Evolutionary conservation across 176 grass and related monocot genomes (phyloP).

Genomic region (Alopecurus myosuroides): DNA sequence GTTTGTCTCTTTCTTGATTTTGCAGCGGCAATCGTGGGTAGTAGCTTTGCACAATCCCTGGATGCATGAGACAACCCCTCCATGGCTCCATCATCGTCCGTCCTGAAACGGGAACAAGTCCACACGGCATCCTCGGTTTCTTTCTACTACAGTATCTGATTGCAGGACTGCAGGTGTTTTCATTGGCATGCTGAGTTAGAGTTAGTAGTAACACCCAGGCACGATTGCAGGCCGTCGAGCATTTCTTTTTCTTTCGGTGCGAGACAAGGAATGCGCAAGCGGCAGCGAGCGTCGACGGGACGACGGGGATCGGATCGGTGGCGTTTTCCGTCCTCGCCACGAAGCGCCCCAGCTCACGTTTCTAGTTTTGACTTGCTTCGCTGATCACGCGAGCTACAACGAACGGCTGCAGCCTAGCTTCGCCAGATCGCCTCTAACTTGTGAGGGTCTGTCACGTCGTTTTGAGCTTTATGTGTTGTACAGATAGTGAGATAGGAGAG

Average conservation of each 20-base stretch:
- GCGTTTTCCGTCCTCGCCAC: neutral
- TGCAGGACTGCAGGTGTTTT: neutral
- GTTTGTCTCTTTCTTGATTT: neutral
- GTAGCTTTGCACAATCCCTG: neutral
- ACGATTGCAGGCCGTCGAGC: neutral
- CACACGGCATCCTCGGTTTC: neutral
- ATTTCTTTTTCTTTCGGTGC: neutral
- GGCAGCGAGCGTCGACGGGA: neutral
- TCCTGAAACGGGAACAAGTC: neutral
- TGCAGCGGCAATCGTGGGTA: neutral
- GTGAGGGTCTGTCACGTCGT: neutral
- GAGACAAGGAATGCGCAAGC: neutral
- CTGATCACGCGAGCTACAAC: neutral
- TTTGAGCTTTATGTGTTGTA: neutral
- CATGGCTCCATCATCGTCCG: neutral
- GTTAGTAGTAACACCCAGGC: neutral
- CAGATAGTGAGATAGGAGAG: neutral
- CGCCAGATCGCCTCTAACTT: neutral
- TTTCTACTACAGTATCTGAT: neutral
- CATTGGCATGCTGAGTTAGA: neutral
- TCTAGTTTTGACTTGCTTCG: neutral
- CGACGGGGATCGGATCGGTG: neutral
- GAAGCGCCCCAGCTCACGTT: constrained; percentile 4
- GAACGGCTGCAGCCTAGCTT: neutral
- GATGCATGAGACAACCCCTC: neutral